Conservation (phyloP, 306 rosid genomes). For the Cucurbita moschata region DNA sequence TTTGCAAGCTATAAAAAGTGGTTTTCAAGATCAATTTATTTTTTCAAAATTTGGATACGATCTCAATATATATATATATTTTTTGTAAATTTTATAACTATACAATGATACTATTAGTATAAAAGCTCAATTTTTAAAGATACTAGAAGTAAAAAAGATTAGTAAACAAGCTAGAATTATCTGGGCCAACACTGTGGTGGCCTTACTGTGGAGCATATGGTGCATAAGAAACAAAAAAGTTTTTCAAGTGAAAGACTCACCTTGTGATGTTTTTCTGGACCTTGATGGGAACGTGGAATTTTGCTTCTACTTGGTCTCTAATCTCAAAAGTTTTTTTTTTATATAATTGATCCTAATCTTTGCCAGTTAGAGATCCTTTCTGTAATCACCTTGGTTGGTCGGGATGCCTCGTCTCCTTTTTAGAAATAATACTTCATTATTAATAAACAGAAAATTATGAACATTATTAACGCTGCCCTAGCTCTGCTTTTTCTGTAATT, state of each 20-base stretch:
- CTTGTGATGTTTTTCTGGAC: background rate
- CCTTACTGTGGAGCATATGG: background rate
- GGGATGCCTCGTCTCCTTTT: background rate
- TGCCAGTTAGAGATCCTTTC: background rate
- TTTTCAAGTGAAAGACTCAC: background rate
- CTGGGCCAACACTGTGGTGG: background rate
- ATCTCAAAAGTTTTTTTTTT: background rate
- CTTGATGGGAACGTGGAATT: background rate
- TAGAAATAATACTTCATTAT: background rate
- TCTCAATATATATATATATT: background rate
- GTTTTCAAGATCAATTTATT: background rate
- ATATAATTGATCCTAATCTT: too few relatives aligned
- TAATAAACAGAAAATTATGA: background rate
- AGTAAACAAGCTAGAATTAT: background rate
- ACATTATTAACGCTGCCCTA: background rate
- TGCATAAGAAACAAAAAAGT: background rate
- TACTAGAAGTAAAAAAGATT: background rate
- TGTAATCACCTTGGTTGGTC: background rate
- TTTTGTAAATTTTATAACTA: background rate
- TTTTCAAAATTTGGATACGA: background rate
- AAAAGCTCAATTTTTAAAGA: background rate
- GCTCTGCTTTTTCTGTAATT: background rate
- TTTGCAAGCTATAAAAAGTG: background rate
- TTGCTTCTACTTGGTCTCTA: background rate
- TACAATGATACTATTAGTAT: background rate